Evolutionary conservation across 768 basidiomycete species (phyloP).

Genomic region (Cyclocybe aegerita): DNA sequence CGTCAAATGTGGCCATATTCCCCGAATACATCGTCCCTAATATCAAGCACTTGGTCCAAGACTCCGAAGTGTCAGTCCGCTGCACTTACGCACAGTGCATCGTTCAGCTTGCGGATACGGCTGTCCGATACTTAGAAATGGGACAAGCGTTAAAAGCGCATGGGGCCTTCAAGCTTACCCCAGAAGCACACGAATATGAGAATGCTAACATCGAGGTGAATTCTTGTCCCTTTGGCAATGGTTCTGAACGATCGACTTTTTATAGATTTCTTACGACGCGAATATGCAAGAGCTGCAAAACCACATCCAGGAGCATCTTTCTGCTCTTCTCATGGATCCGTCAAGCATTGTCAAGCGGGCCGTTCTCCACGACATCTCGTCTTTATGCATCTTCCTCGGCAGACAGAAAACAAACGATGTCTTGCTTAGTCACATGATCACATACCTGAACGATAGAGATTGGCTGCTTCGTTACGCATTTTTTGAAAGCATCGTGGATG

Average conservation of each 20-base stretch:
- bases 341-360: slow-evolving; percentile 91
- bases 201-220: slow-evolving; percentile 78
- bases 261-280: slow-evolving; percentile 86
- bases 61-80: slow-evolving; percentile 80
- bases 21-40: slow-evolving; percentile 96
- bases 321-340: slow-evolving; percentile 82
- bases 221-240: slow-evolving; percentile 1
- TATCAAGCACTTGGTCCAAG: slow-evolving; percentile 76
- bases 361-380: slow-evolving; percentile 81
- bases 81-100: slow-evolving; percentile 84
- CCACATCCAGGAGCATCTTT: slow-evolving; percentile 85
- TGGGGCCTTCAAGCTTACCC: slow-evolving; percentile 63
- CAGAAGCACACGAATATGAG: slow-evolving; percentile 72
- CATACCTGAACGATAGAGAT: slow-evolving; percentile 86
- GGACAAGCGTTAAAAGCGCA: slow-evolving; percentile 87
- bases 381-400: slow-evolving; percentile 91
- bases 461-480: slow-evolving; percentile 91
- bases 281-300: slow-evolving; percentile 83
- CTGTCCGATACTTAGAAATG: slow-evolving; percentile 89
- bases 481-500: slow-evolving; percentile 94
- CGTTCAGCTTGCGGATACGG: slow-evolving; percentile 81
- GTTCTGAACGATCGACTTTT: neutral
- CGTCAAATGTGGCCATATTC: slow-evolving; percentile 73
- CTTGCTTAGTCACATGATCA: slow-evolving; percentile 85
- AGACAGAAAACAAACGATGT: slow-evolving; percentile 94